phyloP scores from a whole-genome alignment of 2,329 filamentous ascomycete species.

The Trichoderma brevicompactum region DNA sequence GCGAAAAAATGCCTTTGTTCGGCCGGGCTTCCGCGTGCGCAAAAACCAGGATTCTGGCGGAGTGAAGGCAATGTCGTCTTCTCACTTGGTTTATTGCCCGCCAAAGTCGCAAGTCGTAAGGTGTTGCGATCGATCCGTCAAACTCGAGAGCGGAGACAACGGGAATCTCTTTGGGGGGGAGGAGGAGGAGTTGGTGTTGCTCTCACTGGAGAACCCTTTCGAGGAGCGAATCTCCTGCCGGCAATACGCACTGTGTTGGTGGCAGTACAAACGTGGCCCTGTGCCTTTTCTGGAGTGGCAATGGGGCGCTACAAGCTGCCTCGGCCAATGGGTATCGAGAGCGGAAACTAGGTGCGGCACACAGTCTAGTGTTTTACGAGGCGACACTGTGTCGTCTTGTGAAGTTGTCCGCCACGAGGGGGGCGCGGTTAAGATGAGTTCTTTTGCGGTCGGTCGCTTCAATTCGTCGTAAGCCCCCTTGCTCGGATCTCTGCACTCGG shows the following conservation, averaged over 20 bases:
- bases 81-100: background rate
- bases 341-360: background rate
- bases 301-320: background rate
- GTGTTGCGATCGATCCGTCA: background rate
- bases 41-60: background rate
- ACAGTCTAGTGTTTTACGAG: background rate
- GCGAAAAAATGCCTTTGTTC: background rate
- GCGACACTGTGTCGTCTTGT: background rate
- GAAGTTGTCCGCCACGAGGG: background rate
- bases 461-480: too few species aligned
- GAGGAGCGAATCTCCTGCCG: background rate
- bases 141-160: background rate
- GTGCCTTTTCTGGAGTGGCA: constrained; percentile 1
- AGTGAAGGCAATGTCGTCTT: background rate
- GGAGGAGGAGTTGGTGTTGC: constrained; percentile 6
- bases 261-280: constrained; percentile 1
- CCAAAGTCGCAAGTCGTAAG: background rate
- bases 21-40: constrained; percentile 18
- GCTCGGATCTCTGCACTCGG: too few species aligned
- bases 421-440: too few species aligned
- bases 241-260: constrained; percentile 12
- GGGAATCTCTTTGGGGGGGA: background rate
- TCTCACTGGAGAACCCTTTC: background rate
- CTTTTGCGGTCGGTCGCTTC: too few species aligned
- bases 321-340: background rate